phyloP scores from a whole-genome alignment of 306 rosid species.

The Carpinus fangiana region DNA sequence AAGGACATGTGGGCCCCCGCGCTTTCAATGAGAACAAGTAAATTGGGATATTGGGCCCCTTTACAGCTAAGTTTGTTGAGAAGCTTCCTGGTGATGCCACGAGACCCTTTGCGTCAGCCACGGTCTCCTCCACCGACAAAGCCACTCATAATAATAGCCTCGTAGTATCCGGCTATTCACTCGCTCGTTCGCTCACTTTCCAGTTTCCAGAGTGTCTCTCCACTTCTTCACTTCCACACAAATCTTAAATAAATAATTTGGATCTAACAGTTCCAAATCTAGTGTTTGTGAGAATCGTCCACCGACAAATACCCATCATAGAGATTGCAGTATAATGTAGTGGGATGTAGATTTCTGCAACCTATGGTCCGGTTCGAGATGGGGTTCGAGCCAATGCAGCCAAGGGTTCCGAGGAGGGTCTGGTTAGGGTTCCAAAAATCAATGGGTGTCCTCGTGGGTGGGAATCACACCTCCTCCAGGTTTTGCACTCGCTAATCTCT shows the following conservation, averaged over 20 bases:
- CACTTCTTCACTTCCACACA: background rate
- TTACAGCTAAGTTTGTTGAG: too few relatives aligned
- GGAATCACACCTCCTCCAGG: constrained; percentile 91
- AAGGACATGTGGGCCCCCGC: too few relatives aligned
- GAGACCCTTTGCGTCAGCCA: too few relatives aligned
- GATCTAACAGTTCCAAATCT: background rate
- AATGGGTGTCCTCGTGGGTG: constrained; percentile 95
- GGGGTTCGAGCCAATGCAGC: constrained; percentile 56
- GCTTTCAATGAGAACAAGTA: too few relatives aligned
- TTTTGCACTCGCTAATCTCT: constrained; percentile 78
- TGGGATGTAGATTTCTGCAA: constrained; percentile 2
- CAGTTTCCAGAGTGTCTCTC: background rate
- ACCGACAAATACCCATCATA: background rate
- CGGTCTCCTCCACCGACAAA: too few relatives aligned
- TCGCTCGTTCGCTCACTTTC: background rate
- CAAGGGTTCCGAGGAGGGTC: constrained; percentile 52
- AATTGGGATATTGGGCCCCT: too few relatives aligned
- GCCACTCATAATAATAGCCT: too few relatives aligned
- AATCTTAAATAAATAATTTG: background rate
- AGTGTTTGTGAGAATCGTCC: background rate
- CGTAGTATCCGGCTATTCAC: background rate
- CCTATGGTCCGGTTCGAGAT: constrained; percentile 30
- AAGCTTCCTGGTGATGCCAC: too few relatives aligned
- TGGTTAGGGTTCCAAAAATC: constrained; percentile 83
- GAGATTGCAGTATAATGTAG: constrained; percentile 16